Conservation (phyloP, 345 rosid genomes). For the Ailanthus altissimus region DNA sequence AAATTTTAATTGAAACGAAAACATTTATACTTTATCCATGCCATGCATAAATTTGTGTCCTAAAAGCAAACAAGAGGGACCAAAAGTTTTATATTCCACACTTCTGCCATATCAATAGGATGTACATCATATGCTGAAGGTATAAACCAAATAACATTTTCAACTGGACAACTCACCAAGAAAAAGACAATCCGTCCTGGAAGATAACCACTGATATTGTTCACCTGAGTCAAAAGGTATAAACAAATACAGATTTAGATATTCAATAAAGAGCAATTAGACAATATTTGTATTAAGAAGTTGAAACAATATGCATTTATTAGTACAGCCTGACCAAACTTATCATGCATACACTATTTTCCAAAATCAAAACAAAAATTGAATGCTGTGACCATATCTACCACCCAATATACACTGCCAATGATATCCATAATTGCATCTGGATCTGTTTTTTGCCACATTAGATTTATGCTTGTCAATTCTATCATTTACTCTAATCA, state of each 20-base stretch:
- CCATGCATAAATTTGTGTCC: neutral
- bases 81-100: neutral
- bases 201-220: constrained; percentile 98
- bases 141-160: neutral
- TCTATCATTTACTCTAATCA: neutral
- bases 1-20: neutral
- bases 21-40: neutral
- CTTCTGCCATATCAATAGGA: neutral
- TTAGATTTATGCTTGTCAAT: constrained; percentile 6
- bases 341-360: neutral
- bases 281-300: neutral
- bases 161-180: constrained; percentile 60
- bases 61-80: neutral
- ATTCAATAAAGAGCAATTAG: neutral
- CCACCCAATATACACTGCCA: neutral
- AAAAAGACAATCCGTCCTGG: constrained; percentile 98
- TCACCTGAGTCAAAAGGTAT: constrained; percentile 60
- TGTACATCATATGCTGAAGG: constrained; percentile 3
- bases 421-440: neutral
- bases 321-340: neutral
- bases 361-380: neutral
- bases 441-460: neutral
- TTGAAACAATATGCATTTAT: constrained; percentile 1
- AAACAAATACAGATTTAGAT: constrained; percentile 12
- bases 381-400: neutral